phyloP scores from a whole-genome alignment of 345 rosid genomes.

The Boechera retrofracta region DNA sequence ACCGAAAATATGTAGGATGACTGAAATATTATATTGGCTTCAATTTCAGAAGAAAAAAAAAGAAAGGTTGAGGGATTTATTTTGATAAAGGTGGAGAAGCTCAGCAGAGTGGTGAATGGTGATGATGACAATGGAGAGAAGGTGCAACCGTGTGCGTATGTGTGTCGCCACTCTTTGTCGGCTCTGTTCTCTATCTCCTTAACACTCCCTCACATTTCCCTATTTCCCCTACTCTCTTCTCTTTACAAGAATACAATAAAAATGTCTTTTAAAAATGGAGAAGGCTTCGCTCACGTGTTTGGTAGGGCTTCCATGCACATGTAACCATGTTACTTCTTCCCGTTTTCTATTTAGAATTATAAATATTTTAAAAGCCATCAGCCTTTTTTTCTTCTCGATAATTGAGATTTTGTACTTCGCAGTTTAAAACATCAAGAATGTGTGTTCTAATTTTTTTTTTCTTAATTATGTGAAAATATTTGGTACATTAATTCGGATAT shows the following conservation, averaged over 20 bases:
- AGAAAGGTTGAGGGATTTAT: not conserved
- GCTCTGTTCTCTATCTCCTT: slow-evolving; percentile 17
- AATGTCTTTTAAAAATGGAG: not conserved
- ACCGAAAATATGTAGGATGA: not conserved
- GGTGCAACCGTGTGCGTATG: slow-evolving; percentile 44
- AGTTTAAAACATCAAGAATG: not conserved
- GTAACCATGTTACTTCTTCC: slow-evolving; percentile 41
- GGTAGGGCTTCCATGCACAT: slow-evolving; percentile 43
- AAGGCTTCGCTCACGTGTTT: slow-evolving; percentile 41
- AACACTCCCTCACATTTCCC: slow-evolving; percentile 33
- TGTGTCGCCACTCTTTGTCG: slow-evolving; percentile 47
- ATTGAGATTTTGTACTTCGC: not conserved
- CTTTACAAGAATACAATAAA: not conserved
- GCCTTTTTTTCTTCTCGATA: slow-evolving; percentile 17
- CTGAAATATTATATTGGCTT: not conserved
- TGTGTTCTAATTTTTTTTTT: not conserved
- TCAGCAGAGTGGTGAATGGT: slow-evolving; percentile 3
- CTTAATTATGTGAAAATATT: not conserved
- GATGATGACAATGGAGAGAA: slow-evolving; percentile 36
- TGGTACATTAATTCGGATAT: not conserved
- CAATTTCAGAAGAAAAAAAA: not conserved
- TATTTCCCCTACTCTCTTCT: slow-evolving; percentile 1
- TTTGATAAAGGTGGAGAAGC: not conserved
- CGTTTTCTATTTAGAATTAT: not conserved
- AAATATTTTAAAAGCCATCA: not conserved